Conservation (phyloP, 2,329 filamentous ascomycete genomes). For the Onygenales sp. region DNA sequence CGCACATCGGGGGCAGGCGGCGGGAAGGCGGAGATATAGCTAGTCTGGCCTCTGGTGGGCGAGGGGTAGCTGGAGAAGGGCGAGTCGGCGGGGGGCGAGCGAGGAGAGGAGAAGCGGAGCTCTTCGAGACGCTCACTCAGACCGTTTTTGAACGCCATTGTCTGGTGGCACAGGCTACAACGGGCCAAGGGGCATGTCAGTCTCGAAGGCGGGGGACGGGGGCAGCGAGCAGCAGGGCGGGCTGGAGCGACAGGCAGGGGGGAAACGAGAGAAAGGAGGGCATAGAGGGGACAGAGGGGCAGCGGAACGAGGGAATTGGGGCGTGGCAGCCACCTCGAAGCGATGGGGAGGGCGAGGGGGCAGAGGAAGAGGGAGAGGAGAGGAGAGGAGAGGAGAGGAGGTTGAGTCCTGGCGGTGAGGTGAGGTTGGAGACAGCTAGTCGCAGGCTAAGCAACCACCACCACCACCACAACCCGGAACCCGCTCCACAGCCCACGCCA, state of each 20-base stretch:
- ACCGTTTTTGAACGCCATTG: slow-evolving; percentile 57
- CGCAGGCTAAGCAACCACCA: too few relatives aligned
- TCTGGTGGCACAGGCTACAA: slow-evolving; percentile 3
- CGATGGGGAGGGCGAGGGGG: background rate
- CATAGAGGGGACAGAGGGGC: background rate
- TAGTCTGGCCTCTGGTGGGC: slow-evolving; percentile 58
- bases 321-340: background rate
- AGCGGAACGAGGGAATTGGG: background rate
- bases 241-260: background rate
- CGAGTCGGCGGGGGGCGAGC: slow-evolving; percentile 67
- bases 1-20: slow-evolving; percentile 57
- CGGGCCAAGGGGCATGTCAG: slow-evolving; percentile 13
- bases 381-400: background rate
- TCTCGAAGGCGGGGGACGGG: slow-evolving; percentile 6
- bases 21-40: slow-evolving; percentile 49
- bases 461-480: too few relatives aligned
- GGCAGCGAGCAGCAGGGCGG: background rate
- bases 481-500: too few relatives aligned
- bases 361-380: too few relatives aligned
- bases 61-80: slow-evolving; percentile 66
- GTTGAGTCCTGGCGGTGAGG: background rate
- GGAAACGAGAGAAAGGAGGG: background rate
- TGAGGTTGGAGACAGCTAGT: background rate
- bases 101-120: slow-evolving; percentile 66
- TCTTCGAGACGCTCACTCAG: slow-evolving; percentile 65